Base-by-base conservation (phyloP, 305 asterid genomes). In the Fraxinus xanthoxyloides region DNA sequence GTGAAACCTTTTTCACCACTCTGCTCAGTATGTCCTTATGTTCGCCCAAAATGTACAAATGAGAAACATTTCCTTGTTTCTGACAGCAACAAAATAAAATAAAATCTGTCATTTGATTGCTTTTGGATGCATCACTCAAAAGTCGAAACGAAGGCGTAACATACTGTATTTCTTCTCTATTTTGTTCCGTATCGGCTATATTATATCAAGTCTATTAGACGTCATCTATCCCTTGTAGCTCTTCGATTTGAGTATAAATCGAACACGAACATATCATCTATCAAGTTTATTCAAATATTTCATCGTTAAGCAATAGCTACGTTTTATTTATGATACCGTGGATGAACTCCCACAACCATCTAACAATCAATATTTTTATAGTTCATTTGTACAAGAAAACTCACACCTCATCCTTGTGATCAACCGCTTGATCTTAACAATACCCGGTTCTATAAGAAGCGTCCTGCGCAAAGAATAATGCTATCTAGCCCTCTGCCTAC, bases 21-120 rank as follows among this genome's bases (percentile, higher is more conserved):
- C 63, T 5, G 8, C 7, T 54, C 7, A 54, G 5, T n/a, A 19
- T 54, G 24, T 59, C 4, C 4, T 10, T 59, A 59, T 59, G 28
- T 51, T n/a, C 63, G 23, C 7, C 63, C 23, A 48, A 48, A 48
- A 48, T 17, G 19, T 17, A 48, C 21, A 3, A 48, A 1, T 17
- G 21, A 10, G 54, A 43, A 13, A 46, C 1, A 46, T 46, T 46
- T 13, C 56, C 19, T 46, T 19, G 56, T 13, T 46, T 19, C 56
- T 6, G 4, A 12, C n/a, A 46, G 19, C 19, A 3, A 46, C 56
- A 46, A 46, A 46, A 46, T n/a, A 13, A 12, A 13, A 46, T 15
- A 46, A 46, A 13, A 46, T 90, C 79, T 48, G 19, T 79, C 91
- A 72, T 31, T 92, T 31, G 85, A 86, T 15, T 15, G 61, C 21